These are phyloP conservation scores for Centella asiatica DNA, from an alignment of 129 eudicot genomes.

Conservation along the genomic window DNA sequence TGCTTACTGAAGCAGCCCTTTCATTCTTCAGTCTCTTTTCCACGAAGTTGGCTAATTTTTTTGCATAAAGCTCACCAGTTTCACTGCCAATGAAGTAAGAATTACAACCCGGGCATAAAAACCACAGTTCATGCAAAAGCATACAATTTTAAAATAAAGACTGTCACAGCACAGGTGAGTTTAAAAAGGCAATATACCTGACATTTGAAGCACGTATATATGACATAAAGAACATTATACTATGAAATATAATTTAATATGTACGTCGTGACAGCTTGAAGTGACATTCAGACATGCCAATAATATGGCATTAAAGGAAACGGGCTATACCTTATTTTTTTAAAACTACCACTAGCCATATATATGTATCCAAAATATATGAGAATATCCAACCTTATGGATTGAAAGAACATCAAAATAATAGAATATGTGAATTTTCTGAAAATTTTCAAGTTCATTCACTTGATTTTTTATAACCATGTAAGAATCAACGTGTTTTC, in stretches of 20 bases:
- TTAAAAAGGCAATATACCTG: background rate
- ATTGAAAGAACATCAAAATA: too few species aligned
- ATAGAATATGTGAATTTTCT: too few species aligned
- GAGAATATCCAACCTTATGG: too few species aligned
- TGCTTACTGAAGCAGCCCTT: slow-evolving; percentile 85
- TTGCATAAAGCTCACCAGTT: slow-evolving; percentile 86
- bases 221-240: background rate
- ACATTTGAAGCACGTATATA: background rate
- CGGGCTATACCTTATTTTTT: too few species aligned
- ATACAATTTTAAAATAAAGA: background rate
- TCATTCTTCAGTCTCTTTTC: slow-evolving; percentile 87
- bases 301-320: too few species aligned
- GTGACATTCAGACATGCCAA: background rate
- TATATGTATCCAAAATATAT: too few species aligned
- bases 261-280: background rate
- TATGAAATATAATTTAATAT: background rate
- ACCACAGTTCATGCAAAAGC: background rate
- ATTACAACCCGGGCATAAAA: slow-evolving; percentile 4
- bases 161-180: background rate
- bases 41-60: slow-evolving; percentile 91
- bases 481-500: too few species aligned
- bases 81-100: slow-evolving; percentile 44
- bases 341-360: too few species aligned
- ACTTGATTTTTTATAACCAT: too few species aligned
- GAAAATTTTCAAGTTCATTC: too few species aligned